These are phyloP conservation scores for Moelleriella libera DNA, from an alignment of 2,329 filamentous ascomycete species.

Conservation along the genomic window DNA sequence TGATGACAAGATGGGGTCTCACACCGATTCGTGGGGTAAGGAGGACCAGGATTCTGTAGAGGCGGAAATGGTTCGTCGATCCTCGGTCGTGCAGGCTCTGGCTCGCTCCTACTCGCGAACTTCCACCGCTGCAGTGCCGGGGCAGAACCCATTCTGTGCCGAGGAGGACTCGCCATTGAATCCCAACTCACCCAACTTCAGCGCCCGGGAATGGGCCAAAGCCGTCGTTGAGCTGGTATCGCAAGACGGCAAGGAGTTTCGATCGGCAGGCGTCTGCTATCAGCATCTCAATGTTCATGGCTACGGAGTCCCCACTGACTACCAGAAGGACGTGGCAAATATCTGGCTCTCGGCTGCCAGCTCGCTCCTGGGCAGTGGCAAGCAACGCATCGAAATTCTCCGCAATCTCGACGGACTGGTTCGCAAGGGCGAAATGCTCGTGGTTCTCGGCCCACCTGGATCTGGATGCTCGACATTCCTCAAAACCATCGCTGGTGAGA, in stretches of 20 bases:
- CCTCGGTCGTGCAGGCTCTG: conserved; percentile 38
- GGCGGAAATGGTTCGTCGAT: conserved; percentile 33
- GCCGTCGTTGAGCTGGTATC: conserved; percentile 38
- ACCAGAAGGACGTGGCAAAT: conserved; percentile 53
- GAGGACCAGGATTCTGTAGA: conserved; percentile 8
- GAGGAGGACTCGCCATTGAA: conserved; percentile 24
- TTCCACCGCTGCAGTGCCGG: conserved; percentile 17
- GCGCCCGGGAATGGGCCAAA: conserved; percentile 44
- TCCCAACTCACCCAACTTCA: conserved; percentile 28
- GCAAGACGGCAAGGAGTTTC: conserved; percentile 38
- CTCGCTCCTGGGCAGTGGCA: conserved; percentile 34
- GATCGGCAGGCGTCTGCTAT: conserved; percentile 51
- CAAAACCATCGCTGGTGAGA: conserved; percentile 74
- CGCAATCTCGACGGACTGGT: conserved; percentile 55
- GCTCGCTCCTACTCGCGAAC: conserved; percentile 39
- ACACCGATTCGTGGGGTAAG: conserved; percentile 15
- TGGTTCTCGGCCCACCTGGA: conserved; percentile 58
- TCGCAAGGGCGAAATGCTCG: conserved; percentile 58
- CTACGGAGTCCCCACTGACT: conserved; percentile 53
- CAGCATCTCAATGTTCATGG: conserved; percentile 55
- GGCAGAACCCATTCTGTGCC: conserved; percentile 34
- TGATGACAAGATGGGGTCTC: conserved; percentile 14
- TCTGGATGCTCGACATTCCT: conserved; percentile 74
- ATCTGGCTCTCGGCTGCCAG: conserved; percentile 37
- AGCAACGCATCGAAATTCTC: conserved; percentile 52